Evolutionary conservation across 352 stramenopile genomes (phyloP).

Genomic region (Pythium oligandrum): DNA sequence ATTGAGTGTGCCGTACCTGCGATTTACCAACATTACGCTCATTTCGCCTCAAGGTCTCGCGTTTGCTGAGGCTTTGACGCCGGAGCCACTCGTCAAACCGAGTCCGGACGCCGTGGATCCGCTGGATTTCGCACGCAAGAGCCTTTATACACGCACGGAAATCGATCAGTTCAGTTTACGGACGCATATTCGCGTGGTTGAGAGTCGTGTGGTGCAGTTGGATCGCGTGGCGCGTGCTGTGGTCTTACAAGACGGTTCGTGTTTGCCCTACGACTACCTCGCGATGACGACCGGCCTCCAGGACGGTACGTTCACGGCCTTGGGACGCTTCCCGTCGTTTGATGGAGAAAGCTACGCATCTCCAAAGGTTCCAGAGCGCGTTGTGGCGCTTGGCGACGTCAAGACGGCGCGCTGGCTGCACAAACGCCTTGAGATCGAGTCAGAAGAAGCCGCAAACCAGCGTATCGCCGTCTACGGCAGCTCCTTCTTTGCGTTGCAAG

Average conservation of each 20-base stretch:
- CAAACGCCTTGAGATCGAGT: slow-evolving; percentile 9
- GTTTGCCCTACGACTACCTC: slow-evolving; percentile 66
- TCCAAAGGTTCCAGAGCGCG: slow-evolving; percentile 6
- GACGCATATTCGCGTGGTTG: slow-evolving; percentile 40
- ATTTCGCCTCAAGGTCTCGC: slow-evolving; percentile 69
- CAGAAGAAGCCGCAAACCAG: slow-evolving; percentile 3
- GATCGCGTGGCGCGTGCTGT: slow-evolving; percentile 44
- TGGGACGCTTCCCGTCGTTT: slow-evolving; percentile 18
- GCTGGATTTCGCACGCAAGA: slow-evolving; percentile 51
- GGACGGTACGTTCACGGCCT: slow-evolving; percentile 21
- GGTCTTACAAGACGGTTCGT: slow-evolving; percentile 54
- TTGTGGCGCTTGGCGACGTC: slow-evolving; percentile 21
- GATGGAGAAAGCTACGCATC: slow-evolving; percentile 17
- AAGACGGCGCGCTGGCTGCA: slow-evolving; percentile 16
- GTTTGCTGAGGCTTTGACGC: slow-evolving; percentile 20
- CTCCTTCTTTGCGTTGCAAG: slow-evolving; percentile 59
- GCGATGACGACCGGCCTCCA: slow-evolving; percentile 55
- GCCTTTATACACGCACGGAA: slow-evolving; percentile 22
- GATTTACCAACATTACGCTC: slow-evolving; percentile 84
- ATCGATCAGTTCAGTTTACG: slow-evolving; percentile 36
- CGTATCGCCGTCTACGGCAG: slow-evolving; percentile 61
- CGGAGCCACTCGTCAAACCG: slow-evolving; percentile 9
- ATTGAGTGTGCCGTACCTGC: slow-evolving; percentile 73
- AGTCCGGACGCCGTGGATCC: slow-evolving; percentile 8
- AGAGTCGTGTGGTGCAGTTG: slow-evolving; percentile 45